These are phyloP conservation scores for Salix purpurea DNA, from an alignment of 345 rosid species.

Conservation along the genomic window DNA sequence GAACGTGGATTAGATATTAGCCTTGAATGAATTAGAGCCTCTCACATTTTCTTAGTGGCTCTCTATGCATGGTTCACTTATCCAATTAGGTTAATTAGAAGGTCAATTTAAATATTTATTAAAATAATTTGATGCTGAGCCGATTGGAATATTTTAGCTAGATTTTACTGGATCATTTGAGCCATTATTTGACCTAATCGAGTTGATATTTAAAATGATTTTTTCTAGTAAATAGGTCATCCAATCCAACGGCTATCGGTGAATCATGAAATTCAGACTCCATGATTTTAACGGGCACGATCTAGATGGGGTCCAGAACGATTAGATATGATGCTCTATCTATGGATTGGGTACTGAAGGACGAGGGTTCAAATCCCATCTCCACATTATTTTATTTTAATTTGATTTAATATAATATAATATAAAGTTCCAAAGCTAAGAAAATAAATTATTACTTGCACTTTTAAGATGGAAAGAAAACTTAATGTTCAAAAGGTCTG, in stretches of 20 bases:
- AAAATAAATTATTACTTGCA: not conserved
- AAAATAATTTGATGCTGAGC: too few relatives aligned
- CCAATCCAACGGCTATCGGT: not conserved
- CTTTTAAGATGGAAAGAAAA: not conserved
- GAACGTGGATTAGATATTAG: too few relatives aligned
- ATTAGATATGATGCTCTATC: too few relatives aligned
- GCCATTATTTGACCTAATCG: too few relatives aligned
- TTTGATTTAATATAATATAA: not conserved
- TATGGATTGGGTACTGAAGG: slow-evolving; percentile 93
- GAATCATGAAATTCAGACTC: not conserved
- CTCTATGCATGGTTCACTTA: too few relatives aligned
- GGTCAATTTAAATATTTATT: too few relatives aligned
- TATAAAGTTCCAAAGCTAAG: not conserved
- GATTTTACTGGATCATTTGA: too few relatives aligned
- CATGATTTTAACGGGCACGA: not conserved
- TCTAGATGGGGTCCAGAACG: not conserved
- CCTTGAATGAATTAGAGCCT: not conserved
- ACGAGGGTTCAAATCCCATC: slow-evolving; percentile 97
- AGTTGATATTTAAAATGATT: too few relatives aligned
- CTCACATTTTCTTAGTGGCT: not conserved
- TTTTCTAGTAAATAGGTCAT: too few relatives aligned
- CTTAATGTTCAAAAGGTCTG: not conserved
- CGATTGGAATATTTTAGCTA: too few relatives aligned
- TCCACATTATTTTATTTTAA: slow-evolving; percentile 37
- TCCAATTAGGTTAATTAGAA: too few relatives aligned